Evolutionary conservation across 352 stramenopile species (phyloP).

Genomic region (Pythium dissimile): DNA sequence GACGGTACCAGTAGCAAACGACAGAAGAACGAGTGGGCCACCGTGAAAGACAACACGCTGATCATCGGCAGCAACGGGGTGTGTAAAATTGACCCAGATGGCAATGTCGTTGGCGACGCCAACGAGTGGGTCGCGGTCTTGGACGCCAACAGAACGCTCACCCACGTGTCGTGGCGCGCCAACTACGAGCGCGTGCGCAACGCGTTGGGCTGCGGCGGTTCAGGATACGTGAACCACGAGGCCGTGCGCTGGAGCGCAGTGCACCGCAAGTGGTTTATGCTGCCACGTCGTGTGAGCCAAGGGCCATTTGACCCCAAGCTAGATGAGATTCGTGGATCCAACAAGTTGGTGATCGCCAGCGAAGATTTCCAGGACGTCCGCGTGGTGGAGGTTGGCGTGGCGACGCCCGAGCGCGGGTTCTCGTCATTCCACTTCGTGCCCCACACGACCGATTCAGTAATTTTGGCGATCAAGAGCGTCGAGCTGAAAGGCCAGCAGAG

Average conservation of each 20-base stretch:
- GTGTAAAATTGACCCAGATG: conserved; percentile 88
- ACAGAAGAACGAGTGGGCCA: conserved; percentile 99
- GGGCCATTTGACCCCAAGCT: conserved; percentile 93
- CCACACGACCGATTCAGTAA: conserved; percentile 79
- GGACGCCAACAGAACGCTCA: conserved; percentile 67
- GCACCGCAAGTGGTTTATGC: conserved; percentile 96
- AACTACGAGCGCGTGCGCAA: conserved; percentile 91
- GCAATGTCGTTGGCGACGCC: conserved; percentile 91
- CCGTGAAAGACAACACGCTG: conserved; percentile 96
- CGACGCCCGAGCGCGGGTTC: conserved; percentile 86
- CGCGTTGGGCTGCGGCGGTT: conserved; percentile 80
- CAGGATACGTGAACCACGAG: conserved; percentile 96
- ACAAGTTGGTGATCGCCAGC: conserved; percentile 84
- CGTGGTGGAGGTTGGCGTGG: conserved; percentile 65
- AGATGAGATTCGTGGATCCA: conserved; percentile 91
- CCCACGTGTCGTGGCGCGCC: conserved; percentile 90
- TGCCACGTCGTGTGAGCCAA: conserved; percentile 93
- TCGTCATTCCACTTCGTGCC: conserved; percentile 94
- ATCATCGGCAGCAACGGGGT: conserved; percentile 95
- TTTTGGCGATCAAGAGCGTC: conserved; percentile 91
- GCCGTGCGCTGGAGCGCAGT: conserved; percentile 93
- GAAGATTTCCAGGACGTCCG: conserved; percentile 84
- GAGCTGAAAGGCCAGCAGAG: conserved; percentile 89
- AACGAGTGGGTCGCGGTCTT: conserved; percentile 97
- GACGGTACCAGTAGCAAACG: conserved; percentile 95